Evolutionary conservation across 1,284 basidiomycete species (phyloP), one percentile per base, ranked within the genome.

Genomic region (Xerocomus amazonicus): DNA sequence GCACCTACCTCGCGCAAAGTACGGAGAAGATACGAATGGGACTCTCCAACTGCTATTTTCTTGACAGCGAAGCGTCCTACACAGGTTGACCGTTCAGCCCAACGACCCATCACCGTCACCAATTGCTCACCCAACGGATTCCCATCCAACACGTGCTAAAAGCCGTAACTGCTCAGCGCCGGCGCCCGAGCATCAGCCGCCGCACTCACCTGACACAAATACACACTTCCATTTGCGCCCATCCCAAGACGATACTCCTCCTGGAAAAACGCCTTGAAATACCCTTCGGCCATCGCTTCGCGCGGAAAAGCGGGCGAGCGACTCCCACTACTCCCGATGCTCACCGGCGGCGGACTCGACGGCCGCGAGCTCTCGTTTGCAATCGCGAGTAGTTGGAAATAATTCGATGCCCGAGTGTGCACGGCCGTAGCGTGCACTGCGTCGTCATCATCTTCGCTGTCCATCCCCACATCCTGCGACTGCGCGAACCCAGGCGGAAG

Each of bases 1-100:
- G 19, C 32, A 56, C 74, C 44, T 43, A 84, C 87, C 73, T 95
- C 92, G 45, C 83, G 80, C 29, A 96, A 72, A 48, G 90, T 92
- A 44, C 83, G 82, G 37, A 92, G 70, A 3, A 95, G 75, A 70
- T 96, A 95, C 0, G 82, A 74, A 58, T 90, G 87, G 0, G 90
- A 93, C 58, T 91, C 83, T 31, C 94, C 93, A 0, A 97, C 89
- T 0, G 93, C 92, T 32, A 97, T 92, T 67, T 96, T 97, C 73
- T 97, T 97, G 45, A 97, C 90, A 0, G 94, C 94, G 63, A 93
- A 94, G 58, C 83, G 81, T 28, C 86, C 87, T 83, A 48, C 46
- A 61, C 27, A 29, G 51, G 19, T 39, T 37, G 65, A 54, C 4
- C 19, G 19, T 23, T 23, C 4, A 23, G 19, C 19, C 19, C 19